These are phyloP conservation scores for Diaporthe vaccinii DNA, from an alignment of 2,329 filamentous ascomycete species.

Conservation along the genomic window DNA sequence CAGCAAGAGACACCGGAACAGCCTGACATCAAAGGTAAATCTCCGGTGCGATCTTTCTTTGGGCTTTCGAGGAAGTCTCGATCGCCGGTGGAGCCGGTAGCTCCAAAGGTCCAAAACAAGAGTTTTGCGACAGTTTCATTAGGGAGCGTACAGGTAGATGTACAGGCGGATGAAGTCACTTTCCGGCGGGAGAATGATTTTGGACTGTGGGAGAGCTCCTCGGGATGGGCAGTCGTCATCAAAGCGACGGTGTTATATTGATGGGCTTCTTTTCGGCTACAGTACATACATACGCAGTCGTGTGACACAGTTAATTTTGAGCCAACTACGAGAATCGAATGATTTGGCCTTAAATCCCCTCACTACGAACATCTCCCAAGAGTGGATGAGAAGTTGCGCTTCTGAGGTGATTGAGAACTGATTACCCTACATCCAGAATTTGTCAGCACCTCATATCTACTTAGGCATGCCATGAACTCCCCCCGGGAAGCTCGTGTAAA, in stretches of 20 bases:
- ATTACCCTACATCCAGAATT: background rate
- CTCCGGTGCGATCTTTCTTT: conserved; percentile 10
- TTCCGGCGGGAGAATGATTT: conserved; percentile 66
- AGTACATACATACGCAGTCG: background rate
- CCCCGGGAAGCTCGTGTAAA: background rate
- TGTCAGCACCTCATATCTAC: background rate
- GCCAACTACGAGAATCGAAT: background rate
- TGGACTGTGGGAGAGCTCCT: conserved; percentile 64
- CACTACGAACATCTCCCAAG: background rate
- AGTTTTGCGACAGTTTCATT: conserved; percentile 49
- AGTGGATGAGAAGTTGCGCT: background rate
- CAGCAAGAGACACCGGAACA: background rate
- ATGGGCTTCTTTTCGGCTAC: background rate
- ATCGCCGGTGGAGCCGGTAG: conserved; percentile 54
- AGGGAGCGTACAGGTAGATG: conserved; percentile 55
- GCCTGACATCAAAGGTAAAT: conserved; percentile 1
- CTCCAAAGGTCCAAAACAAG: conserved; percentile 37
- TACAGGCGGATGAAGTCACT: conserved; percentile 61
- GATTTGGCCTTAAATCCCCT: background rate
- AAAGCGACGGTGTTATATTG: conserved; percentile 46
- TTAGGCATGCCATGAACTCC: background rate
- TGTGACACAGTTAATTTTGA: no score
- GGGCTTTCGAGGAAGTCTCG: conserved; percentile 31
- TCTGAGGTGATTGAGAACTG: no score
- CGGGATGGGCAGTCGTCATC: conserved; percentile 64